Conservation (phyloP, 306 rosid genomes). For the Canavalia ensiformis region DNA sequence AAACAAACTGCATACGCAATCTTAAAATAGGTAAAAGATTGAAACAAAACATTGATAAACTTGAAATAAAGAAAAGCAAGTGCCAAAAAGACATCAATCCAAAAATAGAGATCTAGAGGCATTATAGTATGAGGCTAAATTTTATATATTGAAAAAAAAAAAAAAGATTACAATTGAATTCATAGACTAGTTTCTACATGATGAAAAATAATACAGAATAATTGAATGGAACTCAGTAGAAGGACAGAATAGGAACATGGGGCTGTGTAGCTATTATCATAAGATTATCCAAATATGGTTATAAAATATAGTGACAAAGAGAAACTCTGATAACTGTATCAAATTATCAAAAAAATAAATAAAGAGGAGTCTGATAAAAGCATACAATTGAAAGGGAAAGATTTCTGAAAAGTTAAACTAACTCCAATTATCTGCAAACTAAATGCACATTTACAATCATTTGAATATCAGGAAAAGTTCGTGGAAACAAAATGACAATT, state of each 20-base stretch:
- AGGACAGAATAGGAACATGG: too few relatives aligned
- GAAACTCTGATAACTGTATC: conserved; percentile 14
- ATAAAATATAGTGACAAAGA: conserved; percentile 15
- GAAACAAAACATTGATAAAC: not conserved
- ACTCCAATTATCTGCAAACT: conserved; percentile 22
- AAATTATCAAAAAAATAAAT: not conserved
- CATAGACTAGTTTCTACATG: too few relatives aligned
- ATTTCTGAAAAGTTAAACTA: conserved; percentile 25
- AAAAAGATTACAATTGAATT: too few relatives aligned
- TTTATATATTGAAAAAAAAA: too few relatives aligned
- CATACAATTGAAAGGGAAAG: conserved; percentile 20
- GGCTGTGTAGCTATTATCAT: too few relatives aligned
- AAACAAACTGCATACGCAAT: not conserved
- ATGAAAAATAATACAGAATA: too few relatives aligned
- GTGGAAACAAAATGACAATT: conserved; percentile 19
- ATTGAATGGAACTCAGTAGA: too few relatives aligned
- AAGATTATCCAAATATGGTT: not conserved
- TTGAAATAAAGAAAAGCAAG: not conserved
- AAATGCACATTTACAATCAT: conserved; percentile 26
- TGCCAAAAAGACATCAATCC: not conserved
- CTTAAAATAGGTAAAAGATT: too few relatives aligned
- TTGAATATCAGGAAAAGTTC: conserved; percentile 29
- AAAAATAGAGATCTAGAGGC: not conserved
- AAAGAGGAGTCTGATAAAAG: not conserved
- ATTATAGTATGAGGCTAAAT: too few relatives aligned